Evolutionary conservation across 176 grass and related monocot genomes (phyloP), one percentile per base, ranked within the genome.

Genomic region (Bothriochloa decipiens): DNA sequence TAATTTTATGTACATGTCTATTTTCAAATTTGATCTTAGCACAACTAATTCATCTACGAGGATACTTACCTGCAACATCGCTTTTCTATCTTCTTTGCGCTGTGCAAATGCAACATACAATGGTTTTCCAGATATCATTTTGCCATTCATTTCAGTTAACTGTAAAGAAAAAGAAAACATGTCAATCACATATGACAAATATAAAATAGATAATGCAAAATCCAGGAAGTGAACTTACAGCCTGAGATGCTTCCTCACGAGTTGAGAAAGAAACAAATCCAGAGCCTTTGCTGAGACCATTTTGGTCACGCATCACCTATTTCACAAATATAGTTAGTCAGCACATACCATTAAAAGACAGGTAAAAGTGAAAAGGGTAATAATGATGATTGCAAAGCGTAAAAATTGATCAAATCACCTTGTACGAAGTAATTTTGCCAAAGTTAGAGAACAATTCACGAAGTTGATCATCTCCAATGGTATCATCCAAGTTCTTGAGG

Each of bases 51-150:
- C 10, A 65, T 55, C 10, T 36, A 37, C 12, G 9, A 70, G 83
- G 39, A 87, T 25, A 43, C 45, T 84, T 86, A 95, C 95, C 89
- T 97, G 95, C 61, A 97, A 78, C 89, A 85, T 95, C 8, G 87
- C 95, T 88, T 90, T 97, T 55, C 95, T 90, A 8, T 93, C 95
- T 89, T 97, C 95, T 87, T 97, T 97, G 11, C 92, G 95, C 73
- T 97, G 95, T 40, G 95, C 95, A 84, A 95, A 72, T 79, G 95
- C 95, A 76, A 97, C 92, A 91, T 97, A 97, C 35, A 97, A 63
- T 84, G 95, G 95, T 74, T 97, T 97, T 65, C 90, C 81, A 77
- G 86, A 85, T 84, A 97, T 78, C 95, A 97, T 95, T 92, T 93
- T 95, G 42, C 95, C 90, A 79, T 97, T 97, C 95, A 97, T 97